Evolutionary conservation across 768 basidiomycete species (phyloP).

Genomic region (Auriscalpium vulgare): DNA sequence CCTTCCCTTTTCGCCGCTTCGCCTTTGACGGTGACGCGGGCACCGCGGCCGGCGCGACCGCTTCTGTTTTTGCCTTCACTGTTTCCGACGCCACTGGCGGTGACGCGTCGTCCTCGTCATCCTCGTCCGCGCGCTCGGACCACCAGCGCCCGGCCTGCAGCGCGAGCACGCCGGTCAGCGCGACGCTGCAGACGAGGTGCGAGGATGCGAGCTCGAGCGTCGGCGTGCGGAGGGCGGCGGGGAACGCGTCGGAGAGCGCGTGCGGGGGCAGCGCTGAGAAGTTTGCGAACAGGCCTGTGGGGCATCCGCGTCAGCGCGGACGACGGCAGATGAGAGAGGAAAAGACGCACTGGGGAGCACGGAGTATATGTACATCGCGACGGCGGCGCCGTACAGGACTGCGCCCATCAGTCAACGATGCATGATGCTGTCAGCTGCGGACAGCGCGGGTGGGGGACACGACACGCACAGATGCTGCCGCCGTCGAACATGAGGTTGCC

Average conservation of each 20-base stretch:
- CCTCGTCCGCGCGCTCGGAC: conserved; percentile 68
- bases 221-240: conserved; percentile 39
- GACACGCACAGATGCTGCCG: conserved; percentile 70
- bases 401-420: conserved; percentile 6
- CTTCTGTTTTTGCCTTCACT: neutral
- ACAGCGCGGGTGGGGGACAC: neutral
- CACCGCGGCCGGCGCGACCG: neutral
- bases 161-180: conserved; percentile 77
- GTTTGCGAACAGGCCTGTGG: conserved; percentile 46
- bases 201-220: conserved; percentile 77
- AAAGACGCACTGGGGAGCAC: conserved; percentile 65
- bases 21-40: neutral
- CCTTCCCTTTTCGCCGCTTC: neutral
- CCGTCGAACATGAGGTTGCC: conserved; percentile 91
- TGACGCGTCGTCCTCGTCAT: conserved; percentile 33
- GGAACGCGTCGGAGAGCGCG: conserved; percentile 4
- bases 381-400: conserved; percentile 75
- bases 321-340: neutral
- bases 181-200: conserved; percentile 81
- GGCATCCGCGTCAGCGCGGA: conserved; percentile 7
- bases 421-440: neutral
- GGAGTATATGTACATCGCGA: conserved; percentile 65
- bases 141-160: conserved; percentile 81
- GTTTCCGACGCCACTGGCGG: neutral
- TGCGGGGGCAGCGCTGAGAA: conserved; percentile 29